Evolutionary conservation across 208 protist species (phyloP).

Genomic region (Crithidia acanthocephali): DNA sequence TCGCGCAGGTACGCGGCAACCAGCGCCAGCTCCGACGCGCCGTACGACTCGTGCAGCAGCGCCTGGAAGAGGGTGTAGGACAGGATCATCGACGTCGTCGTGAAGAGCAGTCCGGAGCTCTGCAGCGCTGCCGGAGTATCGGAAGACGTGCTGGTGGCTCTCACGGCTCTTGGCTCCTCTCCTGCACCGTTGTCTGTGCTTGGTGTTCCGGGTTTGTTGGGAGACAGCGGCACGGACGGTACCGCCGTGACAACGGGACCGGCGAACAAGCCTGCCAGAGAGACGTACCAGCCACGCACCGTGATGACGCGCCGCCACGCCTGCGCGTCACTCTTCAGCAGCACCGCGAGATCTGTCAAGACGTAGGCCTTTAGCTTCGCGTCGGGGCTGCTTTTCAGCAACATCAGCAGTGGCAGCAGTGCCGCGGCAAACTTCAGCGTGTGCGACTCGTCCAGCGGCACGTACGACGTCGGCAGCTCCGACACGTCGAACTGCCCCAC

Average conservation of each 20-base stretch:
- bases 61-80: constrained; percentile 60
- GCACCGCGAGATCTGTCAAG: constrained; percentile 54
- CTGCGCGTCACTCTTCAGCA: constrained; percentile 61
- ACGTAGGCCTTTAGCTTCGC: constrained; percentile 47
- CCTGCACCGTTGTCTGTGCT: too few relatives aligned
- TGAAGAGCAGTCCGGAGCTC: constrained; percentile 23
- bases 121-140: background rate
- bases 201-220: background rate
- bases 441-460: constrained; percentile 34
- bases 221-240: background rate
- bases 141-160: background rate
- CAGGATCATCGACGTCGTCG: constrained; percentile 53
- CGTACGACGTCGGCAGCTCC: constrained; percentile 38
- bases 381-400: constrained; percentile 57
- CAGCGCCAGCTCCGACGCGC: constrained; percentile 64
- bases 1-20: constrained; percentile 61
- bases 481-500: constrained; percentile 67
- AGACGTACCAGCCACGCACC: constrained; percentile 72
- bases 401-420: constrained; percentile 56
- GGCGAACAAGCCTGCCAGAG: constrained; percentile 55
- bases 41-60: constrained; percentile 70
- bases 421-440: constrained; percentile 58
- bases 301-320: constrained; percentile 68
- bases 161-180: background rate
- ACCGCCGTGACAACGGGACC: background rate